phyloP scores from a whole-genome alignment of 129 eudicot genomes.

The Flaveria sonorensis region DNA sequence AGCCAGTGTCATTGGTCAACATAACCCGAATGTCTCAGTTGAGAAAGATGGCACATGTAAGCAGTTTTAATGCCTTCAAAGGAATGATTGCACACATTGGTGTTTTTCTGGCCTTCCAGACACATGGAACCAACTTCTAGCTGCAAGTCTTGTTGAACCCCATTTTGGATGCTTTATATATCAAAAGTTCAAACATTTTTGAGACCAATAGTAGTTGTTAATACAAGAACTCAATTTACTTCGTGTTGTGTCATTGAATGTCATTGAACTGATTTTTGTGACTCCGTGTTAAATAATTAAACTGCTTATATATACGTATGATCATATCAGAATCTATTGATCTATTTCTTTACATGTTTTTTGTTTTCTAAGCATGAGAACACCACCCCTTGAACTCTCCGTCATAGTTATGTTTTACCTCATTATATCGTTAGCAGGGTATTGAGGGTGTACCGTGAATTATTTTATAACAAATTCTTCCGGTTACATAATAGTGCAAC shows the following conservation, averaged over 20 bases:
- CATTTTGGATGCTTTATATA: slow-evolving; percentile 7
- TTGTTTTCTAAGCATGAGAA: too few species aligned
- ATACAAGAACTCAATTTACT: background rate
- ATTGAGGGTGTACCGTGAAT: too few species aligned
- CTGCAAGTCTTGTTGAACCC: slow-evolving; percentile 38
- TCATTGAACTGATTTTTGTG: background rate
- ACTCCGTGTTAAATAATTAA: background rate
- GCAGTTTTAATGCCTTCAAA: slow-evolving; percentile 40
- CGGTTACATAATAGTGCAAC: too few species aligned
- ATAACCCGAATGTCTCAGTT: slow-evolving; percentile 60
- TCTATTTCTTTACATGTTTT: too few species aligned
- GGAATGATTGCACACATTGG: slow-evolving; percentile 86
- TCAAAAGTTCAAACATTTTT: background rate
- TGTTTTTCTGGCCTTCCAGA: slow-evolving; percentile 75
- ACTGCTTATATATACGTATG: background rate
- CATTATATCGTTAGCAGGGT: too few species aligned
- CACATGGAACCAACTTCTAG: slow-evolving; percentile 66
- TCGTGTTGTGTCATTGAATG: background rate
- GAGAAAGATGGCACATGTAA: slow-evolving; percentile 74
- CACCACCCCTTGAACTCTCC: too few species aligned
- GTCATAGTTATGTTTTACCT: background rate
- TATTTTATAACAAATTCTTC: too few species aligned
- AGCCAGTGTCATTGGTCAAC: slow-evolving; percentile 50
- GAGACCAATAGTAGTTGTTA: background rate
- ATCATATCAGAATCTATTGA: background rate